Evolutionary conservation across 306 rosid genomes (phyloP).

Genomic region (Purshia tridentata): DNA sequence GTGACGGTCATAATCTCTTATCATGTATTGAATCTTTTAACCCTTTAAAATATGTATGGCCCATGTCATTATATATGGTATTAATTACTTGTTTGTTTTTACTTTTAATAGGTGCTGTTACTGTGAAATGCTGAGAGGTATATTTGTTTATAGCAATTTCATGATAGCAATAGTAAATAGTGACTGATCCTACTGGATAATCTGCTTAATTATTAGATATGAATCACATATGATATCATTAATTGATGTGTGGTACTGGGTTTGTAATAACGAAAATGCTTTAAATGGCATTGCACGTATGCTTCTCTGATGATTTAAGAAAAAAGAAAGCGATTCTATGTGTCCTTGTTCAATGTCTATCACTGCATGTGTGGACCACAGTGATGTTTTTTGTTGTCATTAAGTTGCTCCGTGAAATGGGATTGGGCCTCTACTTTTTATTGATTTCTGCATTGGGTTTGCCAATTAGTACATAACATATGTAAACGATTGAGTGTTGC

Average conservation of each 20-base stretch:
- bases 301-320: background rate
- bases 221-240: too few species aligned
- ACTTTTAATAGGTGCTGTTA: background rate
- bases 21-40: too few species aligned
- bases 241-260: background rate
- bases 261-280: background rate
- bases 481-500: background rate
- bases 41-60: too few species aligned
- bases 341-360: conserved; percentile 1
- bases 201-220: conserved; percentile 8
- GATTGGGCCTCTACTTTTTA: background rate
- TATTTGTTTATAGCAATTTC: background rate
- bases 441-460: conserved; percentile 13
- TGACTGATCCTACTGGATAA: background rate
- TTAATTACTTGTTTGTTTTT: too few species aligned
- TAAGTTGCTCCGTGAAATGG: background rate
- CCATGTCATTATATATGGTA: too few species aligned
- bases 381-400: background rate
- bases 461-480: background rate
- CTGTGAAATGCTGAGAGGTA: background rate
- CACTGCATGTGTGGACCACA: background rate
- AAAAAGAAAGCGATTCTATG: background rate
- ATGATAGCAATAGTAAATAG: background rate
- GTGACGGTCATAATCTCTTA: too few species aligned
- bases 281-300: conserved; percentile 9